A percentile compares a stretch with the other conserved stretches of the same genome.
These are phyloP conservation scores for Conticribra weissflogii DNA, from an alignment of 108 stramenopile species.

Conservation along the genomic window DNA sequence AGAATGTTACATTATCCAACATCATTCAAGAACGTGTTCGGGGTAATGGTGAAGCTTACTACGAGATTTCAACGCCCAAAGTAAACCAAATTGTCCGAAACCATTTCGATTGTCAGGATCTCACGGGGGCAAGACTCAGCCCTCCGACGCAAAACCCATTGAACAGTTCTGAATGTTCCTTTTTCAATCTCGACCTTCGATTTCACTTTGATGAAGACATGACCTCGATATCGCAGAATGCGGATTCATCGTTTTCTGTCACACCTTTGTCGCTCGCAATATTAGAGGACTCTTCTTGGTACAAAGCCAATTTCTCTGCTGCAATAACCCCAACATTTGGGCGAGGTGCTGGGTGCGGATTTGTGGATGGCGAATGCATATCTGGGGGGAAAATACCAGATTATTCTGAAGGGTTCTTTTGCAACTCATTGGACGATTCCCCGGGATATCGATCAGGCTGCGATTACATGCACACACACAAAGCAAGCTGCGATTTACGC, in stretches of 20 bases:
- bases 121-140: constrained; percentile 74
- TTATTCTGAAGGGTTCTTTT: constrained; percentile 28
- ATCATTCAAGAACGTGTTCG: constrained; percentile 27
- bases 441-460: constrained; percentile 35
- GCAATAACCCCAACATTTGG: constrained; percentile 66
- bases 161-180: constrained; percentile 45
- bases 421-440: constrained; percentile 18
- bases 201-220: constrained; percentile 77
- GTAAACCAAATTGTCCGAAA: constrained; percentile 72
- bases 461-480: constrained; percentile 31
- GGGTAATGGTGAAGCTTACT: constrained; percentile 23
- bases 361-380: constrained; percentile 71
- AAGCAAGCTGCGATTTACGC: constrained; percentile 35
- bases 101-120: constrained; percentile 79
- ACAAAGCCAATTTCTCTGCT: constrained; percentile 70
- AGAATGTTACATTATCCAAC: constrained; percentile 23
- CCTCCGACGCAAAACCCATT: constrained; percentile 5
- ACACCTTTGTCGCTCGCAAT: constrained; percentile 76
- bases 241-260: constrained; percentile 35
- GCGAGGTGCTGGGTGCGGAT: constrained; percentile 73
- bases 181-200: constrained; percentile 69
- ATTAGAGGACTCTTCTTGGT: constrained; percentile 85
- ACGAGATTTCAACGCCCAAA: constrained; percentile 73
- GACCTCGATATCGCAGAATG: constrained; percentile 42
- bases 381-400: constrained; percentile 56